Evolutionary conservation across 75 land plant species (phyloP).

Genomic region (Ceratopteris richardii): DNA sequence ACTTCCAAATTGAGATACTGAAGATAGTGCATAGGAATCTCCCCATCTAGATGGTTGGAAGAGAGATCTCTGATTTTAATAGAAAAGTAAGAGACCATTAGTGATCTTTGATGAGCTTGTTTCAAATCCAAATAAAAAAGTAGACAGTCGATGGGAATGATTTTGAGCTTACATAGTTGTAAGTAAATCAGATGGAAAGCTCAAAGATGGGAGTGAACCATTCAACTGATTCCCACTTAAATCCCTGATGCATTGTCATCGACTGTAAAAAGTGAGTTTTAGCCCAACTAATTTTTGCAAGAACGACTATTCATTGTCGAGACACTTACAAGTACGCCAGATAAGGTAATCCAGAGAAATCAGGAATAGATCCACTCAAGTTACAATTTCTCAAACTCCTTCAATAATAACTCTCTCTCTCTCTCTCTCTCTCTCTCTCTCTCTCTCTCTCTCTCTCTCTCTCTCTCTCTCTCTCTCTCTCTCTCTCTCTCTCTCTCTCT

Average conservation of each 20-base stretch:
- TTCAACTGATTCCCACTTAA: conserved; percentile 5
- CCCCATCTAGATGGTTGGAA: conserved; percentile 2
- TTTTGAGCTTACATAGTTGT: too few species aligned
- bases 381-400: conserved; percentile 84
- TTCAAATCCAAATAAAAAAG: too few species aligned
- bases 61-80: conserved; percentile 1
- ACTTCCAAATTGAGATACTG: background rate
- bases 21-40: background rate
- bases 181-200: too few species aligned
- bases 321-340: conserved; percentile 49
- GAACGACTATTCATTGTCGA: too few species aligned
- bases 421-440: conserved; percentile 8
- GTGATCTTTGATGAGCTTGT: too few species aligned
- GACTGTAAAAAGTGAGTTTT: background rate
- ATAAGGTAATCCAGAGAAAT: conserved; percentile 33
- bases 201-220: background rate
- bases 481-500: conserved; percentile 5
- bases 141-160: too few species aligned
- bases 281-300: too few species aligned
- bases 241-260: background rate
- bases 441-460: conserved; percentile 8
- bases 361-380: conserved; percentile 54
- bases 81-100: too few species aligned
- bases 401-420: conserved; percentile 7
- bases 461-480: conserved; percentile 8